Percentiles rank a stretch among this genome's conserved stretches.
These are phyloP conservation scores for Quillaja saponaria DNA, from an alignment of 306 rosid species.

Conservation along the genomic window DNA sequence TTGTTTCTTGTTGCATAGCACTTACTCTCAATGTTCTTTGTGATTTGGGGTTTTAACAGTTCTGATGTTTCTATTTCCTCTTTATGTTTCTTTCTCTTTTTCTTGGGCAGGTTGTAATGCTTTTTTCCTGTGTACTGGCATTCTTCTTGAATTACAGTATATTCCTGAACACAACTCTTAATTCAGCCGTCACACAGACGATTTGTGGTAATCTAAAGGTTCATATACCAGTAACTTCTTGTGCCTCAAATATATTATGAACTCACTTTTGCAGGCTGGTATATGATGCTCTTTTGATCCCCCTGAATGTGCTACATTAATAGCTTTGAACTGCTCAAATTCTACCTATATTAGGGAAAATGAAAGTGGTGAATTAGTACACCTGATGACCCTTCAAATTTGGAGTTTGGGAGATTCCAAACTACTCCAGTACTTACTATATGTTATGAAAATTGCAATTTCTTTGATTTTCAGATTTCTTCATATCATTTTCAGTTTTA, in stretches of 20 bases:
- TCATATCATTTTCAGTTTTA: neutral
- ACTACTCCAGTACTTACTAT: neutral
- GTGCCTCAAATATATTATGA: slow-evolving; percentile 15
- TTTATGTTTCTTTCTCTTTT: slow-evolving; percentile 6
- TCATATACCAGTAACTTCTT: slow-evolving; percentile 30
- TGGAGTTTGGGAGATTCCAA: neutral
- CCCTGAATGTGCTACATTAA: neutral
- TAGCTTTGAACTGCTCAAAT: too few species aligned
- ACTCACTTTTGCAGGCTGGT: slow-evolving; percentile 2
- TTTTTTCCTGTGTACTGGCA: slow-evolving; percentile 82
- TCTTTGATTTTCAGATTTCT: neutral
- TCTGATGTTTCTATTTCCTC: neutral
- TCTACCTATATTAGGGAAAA: neutral
- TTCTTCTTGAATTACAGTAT: slow-evolving; percentile 93
- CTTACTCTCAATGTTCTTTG: too few species aligned
- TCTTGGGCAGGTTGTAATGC: slow-evolving; percentile 62
- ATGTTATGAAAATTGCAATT: too few species aligned
- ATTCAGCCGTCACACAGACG: slow-evolving; percentile 90
- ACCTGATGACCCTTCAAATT: too few species aligned
- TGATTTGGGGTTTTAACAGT: too few species aligned
- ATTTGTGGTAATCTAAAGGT: slow-evolving; percentile 97
- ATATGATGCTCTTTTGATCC: neutral
- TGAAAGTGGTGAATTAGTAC: neutral
- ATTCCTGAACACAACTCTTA: slow-evolving; percentile 89
- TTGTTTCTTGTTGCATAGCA: neutral